Evolutionary conservation across 2,329 filamentous ascomycete species (phyloP), one percentile per base, ranked within the genome.

Genomic region (Sclerotinia trifoliorum): DNA sequence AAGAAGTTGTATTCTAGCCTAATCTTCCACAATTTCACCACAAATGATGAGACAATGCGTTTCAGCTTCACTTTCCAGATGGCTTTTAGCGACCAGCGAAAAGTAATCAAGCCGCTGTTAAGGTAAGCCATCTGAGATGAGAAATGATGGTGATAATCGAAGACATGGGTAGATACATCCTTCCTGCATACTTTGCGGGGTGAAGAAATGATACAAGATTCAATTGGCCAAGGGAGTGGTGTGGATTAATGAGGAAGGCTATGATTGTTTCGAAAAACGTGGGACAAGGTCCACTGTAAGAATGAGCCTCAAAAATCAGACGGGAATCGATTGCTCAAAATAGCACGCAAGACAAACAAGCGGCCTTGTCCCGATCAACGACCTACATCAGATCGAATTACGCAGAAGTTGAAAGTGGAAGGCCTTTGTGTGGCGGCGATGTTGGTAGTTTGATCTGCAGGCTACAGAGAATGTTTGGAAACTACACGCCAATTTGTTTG

Each of bases 321-420:
- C 35, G 10, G 21, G 24, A 35, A 39, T 49, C 21, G 19, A 35
- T 5, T 61, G 58, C 58, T 19, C 44, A 15, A 62, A 49, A 62
- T 62, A 49, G 44, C 17, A 62, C 58, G 44, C 21, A 29, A 35
- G 44, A 62, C 26, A 35, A n/a, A 48, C 17, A 35, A 10, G 13
- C 13, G 29, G 44, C 44, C 58, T 35, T 29, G 44, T 35, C 44
- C 29, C 26, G 44, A 62, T 49, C 29, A 35, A 46, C n/a, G 58
- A 62, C 44, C 44, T 62, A 62, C 35, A 49, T 49, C 21, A 49
- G 29, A 49, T 62, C 21, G 44, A 61, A 49, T n/a, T 62, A 13
- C 24, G 44, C 6, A 35, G 44, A 24, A 10, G 21, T 15, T 39
- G 44, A 24, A 35, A 48, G 44, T 49, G 44, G 58, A 46, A 62